phyloP scores from a whole-genome alignment of 2,329 filamentous ascomycete species.

The Neofusicoccum kwambonambiense region DNA sequence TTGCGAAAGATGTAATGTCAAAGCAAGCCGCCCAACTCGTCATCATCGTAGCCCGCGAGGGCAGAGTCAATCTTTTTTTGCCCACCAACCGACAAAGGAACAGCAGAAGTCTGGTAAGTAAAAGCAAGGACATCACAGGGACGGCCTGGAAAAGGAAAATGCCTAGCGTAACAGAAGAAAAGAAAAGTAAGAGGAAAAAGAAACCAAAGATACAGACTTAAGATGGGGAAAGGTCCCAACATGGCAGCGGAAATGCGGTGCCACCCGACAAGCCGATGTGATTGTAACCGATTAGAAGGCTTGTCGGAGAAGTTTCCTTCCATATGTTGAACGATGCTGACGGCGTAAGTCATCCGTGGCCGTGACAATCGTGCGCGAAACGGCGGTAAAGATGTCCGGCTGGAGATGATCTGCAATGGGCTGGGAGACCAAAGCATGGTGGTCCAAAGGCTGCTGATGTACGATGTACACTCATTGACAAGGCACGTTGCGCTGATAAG shows the following conservation, averaged over 20 bases:
- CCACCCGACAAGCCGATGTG: conserved; percentile 14
- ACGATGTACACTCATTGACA: conserved; percentile 16
- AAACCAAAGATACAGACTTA: conserved; percentile 16
- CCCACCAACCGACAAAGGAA: conserved; percentile 16
- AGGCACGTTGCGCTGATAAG: conserved; percentile 1
- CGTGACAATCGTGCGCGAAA: neutral
- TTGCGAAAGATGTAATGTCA: conserved; percentile 14
- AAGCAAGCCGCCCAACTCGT: conserved; percentile 18
- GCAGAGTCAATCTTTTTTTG: conserved; percentile 19
- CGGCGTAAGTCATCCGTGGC: neutral
- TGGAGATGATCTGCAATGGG: conserved; percentile 11
- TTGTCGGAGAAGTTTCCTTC: conserved; percentile 15
- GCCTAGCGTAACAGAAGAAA: conserved; percentile 6
- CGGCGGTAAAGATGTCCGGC: conserved; percentile 4
- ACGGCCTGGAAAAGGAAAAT: neutral
- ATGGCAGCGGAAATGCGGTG: conserved; percentile 14
- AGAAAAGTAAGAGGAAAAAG: conserved; percentile 12
- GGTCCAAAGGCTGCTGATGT: conserved; percentile 13
- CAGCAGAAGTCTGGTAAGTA: conserved; percentile 1
- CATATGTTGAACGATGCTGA: conserved; percentile 9
- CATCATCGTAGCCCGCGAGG: conserved; percentile 19
- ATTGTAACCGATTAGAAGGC: conserved; percentile 10
- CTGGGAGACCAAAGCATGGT: conserved; percentile 4
- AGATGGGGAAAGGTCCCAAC: conserved; percentile 15
- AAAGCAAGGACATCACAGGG: neutral